Percentiles rank a stretch among this genome's conserved stretches.
Conservation (phyloP, 108 stramenopile species). For the Cylindrotheca closterium region DNA sequence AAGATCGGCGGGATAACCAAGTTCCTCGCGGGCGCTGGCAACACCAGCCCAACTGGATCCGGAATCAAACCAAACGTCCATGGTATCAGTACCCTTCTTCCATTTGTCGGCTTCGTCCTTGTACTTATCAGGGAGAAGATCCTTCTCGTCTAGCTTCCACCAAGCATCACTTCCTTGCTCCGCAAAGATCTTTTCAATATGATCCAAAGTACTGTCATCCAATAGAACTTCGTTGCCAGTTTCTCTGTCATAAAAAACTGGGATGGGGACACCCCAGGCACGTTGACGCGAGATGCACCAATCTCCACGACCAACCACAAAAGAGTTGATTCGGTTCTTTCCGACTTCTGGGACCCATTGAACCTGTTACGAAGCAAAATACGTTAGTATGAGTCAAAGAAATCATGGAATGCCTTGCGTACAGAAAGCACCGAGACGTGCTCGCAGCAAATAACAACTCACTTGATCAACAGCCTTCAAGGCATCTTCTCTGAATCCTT, state of each 20-base stretch:
- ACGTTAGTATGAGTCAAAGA: neutral
- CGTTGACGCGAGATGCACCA: slow-evolving; percentile 99
- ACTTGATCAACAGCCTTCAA: slow-evolving; percentile 88
- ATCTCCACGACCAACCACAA: slow-evolving; percentile 85
- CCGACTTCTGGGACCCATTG: slow-evolving; percentile 95
- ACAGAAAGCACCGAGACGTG: neutral
- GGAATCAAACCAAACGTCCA: slow-evolving; percentile 99
- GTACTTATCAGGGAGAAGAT: slow-evolving; percentile 87
- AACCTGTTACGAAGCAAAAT: slow-evolving; percentile 47
- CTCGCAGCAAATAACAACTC: slow-evolving; percentile 24
- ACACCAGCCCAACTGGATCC: slow-evolving; percentile 98
- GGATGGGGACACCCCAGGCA: slow-evolving; percentile 99
- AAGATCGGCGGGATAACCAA: slow-evolving; percentile 89
- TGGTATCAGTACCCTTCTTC: slow-evolving; percentile 97
- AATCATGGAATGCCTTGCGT: neutral
- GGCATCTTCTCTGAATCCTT: slow-evolving; percentile 89
- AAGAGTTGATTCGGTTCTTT: slow-evolving; percentile 89
- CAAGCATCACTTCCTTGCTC: slow-evolving; percentile 96
- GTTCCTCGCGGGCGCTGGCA: slow-evolving; percentile 72
- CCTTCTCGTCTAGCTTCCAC: slow-evolving; percentile 90
- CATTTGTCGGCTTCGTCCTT: slow-evolving; percentile 87
- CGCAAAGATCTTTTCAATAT: slow-evolving; percentile 81
- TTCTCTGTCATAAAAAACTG: slow-evolving; percentile 91
- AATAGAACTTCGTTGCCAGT: slow-evolving; percentile 87
- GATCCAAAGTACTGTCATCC: slow-evolving; percentile 80